Evolutionary conservation across 1,284 basidiomycete genomes (phyloP).

Genomic region (Tausonia pullulans): DNA sequence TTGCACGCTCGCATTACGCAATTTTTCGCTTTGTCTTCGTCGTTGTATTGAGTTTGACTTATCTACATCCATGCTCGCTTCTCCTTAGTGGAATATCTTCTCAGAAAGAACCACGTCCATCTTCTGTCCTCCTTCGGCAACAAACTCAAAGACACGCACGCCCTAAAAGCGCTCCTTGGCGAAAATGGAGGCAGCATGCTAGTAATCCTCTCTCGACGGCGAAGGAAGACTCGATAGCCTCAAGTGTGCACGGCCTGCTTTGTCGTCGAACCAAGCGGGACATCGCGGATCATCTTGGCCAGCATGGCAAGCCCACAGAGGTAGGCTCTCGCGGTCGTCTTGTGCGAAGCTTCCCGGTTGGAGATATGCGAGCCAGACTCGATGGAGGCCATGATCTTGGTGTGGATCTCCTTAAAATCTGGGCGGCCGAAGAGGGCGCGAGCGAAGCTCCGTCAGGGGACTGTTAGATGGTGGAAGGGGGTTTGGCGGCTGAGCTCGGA

Average conservation of each 20-base stretch:
- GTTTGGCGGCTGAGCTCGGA: neutral
- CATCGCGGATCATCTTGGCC: constrained; percentile 60
- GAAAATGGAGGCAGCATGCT: constrained; percentile 47
- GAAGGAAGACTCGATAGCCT: constrained; percentile 39
- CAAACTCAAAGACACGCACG: too few species aligned
- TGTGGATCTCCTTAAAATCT: constrained; percentile 69
- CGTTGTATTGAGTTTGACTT: too few species aligned
- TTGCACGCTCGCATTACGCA: too few species aligned
- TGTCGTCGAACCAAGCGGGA: constrained; percentile 37
- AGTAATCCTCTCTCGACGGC: too few species aligned
- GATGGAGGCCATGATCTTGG: constrained; percentile 56
- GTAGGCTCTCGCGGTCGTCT: constrained; percentile 71
- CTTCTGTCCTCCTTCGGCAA: too few species aligned
- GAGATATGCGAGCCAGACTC: constrained; percentile 66
- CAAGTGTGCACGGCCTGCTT: constrained; percentile 36
- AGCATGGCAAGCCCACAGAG: constrained; percentile 55
- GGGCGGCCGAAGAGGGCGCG: constrained; percentile 81
- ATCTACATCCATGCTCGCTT: too few species aligned
- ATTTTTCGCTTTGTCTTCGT: too few species aligned
- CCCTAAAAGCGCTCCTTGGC: constrained; percentile 48
- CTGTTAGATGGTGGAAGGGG: constrained; percentile 35
- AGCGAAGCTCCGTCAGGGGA: constrained; percentile 65
- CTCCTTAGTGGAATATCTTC: too few species aligned
- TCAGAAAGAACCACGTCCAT: too few species aligned
- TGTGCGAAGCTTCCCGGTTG: constrained; percentile 60